These are phyloP conservation scores for Raphanus hybrid DNA, from an alignment of 441 rosid species.

Conservation along the genomic window DNA sequence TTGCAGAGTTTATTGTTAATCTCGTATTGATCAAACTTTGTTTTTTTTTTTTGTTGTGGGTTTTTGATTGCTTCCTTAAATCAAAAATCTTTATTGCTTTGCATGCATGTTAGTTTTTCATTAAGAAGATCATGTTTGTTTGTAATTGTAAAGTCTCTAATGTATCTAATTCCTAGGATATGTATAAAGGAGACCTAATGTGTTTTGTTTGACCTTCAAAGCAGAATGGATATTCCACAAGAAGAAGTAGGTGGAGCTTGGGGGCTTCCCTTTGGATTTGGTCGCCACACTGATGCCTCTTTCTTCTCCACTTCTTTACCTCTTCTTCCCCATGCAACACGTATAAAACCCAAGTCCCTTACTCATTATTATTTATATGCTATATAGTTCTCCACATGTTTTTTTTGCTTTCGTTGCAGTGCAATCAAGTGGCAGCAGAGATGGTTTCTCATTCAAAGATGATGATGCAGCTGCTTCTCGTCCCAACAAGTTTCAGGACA, in stretches of 20 bases:
- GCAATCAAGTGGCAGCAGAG: conserved; percentile 50
- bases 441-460: conserved; percentile 48
- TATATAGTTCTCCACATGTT: background rate
- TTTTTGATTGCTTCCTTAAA: conserved; percentile 26
- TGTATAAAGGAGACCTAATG: too few species aligned
- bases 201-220: background rate
- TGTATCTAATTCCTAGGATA: background rate
- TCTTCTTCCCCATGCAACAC: conserved; percentile 83
- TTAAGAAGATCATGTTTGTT: too few species aligned
- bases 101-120: conserved; percentile 33
- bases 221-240: conserved; percentile 48
- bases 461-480: conserved; percentile 48
- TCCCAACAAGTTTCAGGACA: conserved; percentile 30
- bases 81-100: conserved; percentile 28
- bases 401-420: conserved; percentile 45
- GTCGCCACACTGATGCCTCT: conserved; percentile 59
- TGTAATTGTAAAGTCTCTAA: too few species aligned
- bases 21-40: conserved; percentile 12
- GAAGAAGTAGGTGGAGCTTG: conserved; percentile 50
- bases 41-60: conserved; percentile 14
- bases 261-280: conserved; percentile 56
- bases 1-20: conserved; percentile 41
- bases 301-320: conserved; percentile 90
- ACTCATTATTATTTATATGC: background rate
- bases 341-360: conserved; percentile 46